These are phyloP conservation scores for Ophiostoma novo-ulmi DNA, from an alignment of 2,329 filamentous ascomycete genomes.

Conservation along the genomic window DNA sequence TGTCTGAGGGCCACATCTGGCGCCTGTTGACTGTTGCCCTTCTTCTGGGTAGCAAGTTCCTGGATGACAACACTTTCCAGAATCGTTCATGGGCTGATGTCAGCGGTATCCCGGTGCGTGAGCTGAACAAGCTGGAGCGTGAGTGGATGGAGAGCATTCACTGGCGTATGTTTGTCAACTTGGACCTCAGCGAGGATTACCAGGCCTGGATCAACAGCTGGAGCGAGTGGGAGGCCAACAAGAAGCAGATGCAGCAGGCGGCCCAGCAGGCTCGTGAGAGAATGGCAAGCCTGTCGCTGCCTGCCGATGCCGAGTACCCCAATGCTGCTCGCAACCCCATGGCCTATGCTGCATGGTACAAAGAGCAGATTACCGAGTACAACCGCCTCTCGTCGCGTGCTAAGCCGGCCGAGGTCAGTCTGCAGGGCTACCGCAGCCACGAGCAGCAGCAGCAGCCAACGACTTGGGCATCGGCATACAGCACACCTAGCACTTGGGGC, in stretches of 20 bases:
- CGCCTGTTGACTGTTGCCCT: slow-evolving; percentile 80
- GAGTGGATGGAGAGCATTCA: slow-evolving; percentile 80
- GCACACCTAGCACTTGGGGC: background rate
- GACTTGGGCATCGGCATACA: background rate
- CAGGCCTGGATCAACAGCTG: slow-evolving; percentile 58
- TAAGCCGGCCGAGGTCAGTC: slow-evolving; percentile 32
- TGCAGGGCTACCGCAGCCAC: slow-evolving; percentile 39
- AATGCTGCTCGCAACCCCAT: slow-evolving; percentile 34
- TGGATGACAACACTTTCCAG: slow-evolving; percentile 96
- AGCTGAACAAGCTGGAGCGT: slow-evolving; percentile 79
- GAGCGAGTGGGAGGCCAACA: slow-evolving; percentile 52
- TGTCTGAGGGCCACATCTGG: slow-evolving; percentile 70
- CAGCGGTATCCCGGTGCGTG: slow-evolving; percentile 76
- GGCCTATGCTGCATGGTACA: slow-evolving; percentile 42
- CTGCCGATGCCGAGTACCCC: slow-evolving; percentile 42
- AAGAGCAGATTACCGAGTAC: slow-evolving; percentile 53
- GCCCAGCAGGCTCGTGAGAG: slow-evolving; percentile 47
- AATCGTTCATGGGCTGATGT: slow-evolving; percentile 96
- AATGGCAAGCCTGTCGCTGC: slow-evolving; percentile 45
- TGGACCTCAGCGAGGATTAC: slow-evolving; percentile 68
- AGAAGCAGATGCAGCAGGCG: slow-evolving; percentile 42
- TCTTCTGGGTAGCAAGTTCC: slow-evolving; percentile 86
- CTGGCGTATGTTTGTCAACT: slow-evolving; percentile 83
- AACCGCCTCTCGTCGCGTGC: slow-evolving; percentile 39
- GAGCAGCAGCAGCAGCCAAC: slow-evolving; percentile 32